These are phyloP conservation scores for Fusarium graminum DNA, from an alignment of 2,329 filamentous ascomycete species.

Conservation along the genomic window DNA sequence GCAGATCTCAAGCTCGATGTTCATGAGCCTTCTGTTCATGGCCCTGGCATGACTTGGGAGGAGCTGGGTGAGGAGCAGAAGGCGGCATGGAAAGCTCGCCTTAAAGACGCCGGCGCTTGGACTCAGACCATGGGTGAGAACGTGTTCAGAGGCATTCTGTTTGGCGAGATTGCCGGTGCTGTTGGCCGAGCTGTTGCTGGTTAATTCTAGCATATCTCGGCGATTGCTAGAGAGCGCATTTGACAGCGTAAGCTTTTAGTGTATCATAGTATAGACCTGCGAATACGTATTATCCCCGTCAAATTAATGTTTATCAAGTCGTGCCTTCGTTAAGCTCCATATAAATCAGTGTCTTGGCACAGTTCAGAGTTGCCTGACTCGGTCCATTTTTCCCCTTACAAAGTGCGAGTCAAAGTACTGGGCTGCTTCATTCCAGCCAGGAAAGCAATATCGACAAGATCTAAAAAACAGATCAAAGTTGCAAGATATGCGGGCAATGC, in stretches of 20 bases:
- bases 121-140: constrained; percentile 81
- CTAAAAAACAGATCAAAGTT: not conserved
- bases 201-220: constrained; percentile 37
- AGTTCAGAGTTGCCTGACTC: constrained; percentile 3
- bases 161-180: constrained; percentile 76
- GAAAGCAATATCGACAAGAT: constrained; percentile 7
- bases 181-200: constrained; percentile 66
- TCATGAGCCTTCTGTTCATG: constrained; percentile 63
- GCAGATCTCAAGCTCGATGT: constrained; percentile 57
- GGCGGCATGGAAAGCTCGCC: constrained; percentile 75
- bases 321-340: not conserved
- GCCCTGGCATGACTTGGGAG: constrained; percentile 75
- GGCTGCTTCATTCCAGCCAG: constrained; percentile 20
- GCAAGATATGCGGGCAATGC: not conserved
- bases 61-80: constrained; percentile 74
- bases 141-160: constrained; percentile 82
- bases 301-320: not conserved
- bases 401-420: constrained; percentile 9
- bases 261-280: constrained; percentile 12
- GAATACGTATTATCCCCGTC: not conserved
- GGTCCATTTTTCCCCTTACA: not conserved
- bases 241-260: constrained; percentile 7
- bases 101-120: constrained; percentile 81
- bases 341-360: constrained; percentile 1
- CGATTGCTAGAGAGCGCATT: not conserved